Percentiles rank a stretch among this genome's conserved stretches.
phyloP scores from a whole-genome alignment of 768 basidiomycete species.

The Lactifluus pinguis region DNA sequence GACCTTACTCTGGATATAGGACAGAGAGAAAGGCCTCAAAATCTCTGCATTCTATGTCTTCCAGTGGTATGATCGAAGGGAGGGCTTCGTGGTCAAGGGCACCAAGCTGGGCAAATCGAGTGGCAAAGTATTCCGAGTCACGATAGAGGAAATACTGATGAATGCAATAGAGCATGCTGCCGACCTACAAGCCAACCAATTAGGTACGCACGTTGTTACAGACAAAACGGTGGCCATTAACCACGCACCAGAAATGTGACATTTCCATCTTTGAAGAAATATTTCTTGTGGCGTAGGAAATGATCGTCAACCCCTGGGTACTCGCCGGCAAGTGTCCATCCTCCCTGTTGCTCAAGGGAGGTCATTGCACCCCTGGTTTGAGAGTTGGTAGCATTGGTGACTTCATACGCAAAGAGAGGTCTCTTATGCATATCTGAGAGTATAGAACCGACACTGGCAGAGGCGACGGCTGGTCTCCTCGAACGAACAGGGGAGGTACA shows the following conservation, averaged over 20 bases:
- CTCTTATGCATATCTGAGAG: neutral
- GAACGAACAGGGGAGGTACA: neutral
- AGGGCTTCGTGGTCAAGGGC: neutral
- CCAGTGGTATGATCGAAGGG: neutral
- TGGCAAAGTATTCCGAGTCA: slow-evolving; percentile 1
- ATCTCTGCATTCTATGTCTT: neutral
- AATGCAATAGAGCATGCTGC: neutral
- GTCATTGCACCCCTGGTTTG: neutral
- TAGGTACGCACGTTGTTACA: neutral
- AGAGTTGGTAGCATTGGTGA: neutral
- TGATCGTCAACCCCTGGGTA: neutral
- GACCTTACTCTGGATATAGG: slow-evolving; percentile 7
- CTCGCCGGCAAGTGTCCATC: neutral
- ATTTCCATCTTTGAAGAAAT: slow-evolving; percentile 7
- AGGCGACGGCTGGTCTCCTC: neutral
- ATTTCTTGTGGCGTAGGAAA: neutral
- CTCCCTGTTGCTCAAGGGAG: neutral
- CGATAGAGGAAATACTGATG: slow-evolving; percentile 13
- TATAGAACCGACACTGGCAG: neutral
- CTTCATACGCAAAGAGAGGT: neutral
- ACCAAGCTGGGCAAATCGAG: neutral
- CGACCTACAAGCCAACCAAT: neutral
- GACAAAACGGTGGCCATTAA: neutral
- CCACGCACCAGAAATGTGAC: slow-evolving; percentile 7
- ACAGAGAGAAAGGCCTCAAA: slow-evolving; percentile 9